Evolutionary conservation across 2,329 filamentous ascomycete species (phyloP), one percentile per base, ranked within the genome.

Genomic region (Periconia sp.): DNA sequence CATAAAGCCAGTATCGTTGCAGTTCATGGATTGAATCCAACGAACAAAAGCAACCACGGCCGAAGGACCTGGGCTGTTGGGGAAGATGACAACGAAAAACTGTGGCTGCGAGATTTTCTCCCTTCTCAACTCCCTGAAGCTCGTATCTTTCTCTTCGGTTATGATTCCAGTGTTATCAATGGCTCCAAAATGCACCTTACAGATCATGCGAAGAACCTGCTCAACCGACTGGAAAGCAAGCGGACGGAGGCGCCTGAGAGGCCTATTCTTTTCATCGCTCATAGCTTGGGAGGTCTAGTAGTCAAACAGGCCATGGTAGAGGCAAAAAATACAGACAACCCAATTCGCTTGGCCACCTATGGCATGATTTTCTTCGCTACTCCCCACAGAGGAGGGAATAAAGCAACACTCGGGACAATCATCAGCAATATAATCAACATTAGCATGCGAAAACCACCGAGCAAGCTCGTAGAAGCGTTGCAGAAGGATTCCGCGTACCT

Each of bases 361-460:
- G 53, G 49, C 17, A 50, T 56, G 17, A 37, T 42, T 44, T 56
- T 56, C 19, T 56, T 56, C 31, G 49, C 45, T 15, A 56, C 53
- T 1, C 53, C 53, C 30, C 53, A 56, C 19, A 18, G 23, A 3
- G 49, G 53, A 15, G 53, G 53, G 1, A 56, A 56, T 40, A 33
- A 44, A 18, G 53, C 46, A 35, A 27, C 45, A 19, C 18, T 56
- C 2, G 47, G 45, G 23, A 49, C 47, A 41, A 42, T 52, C 20
- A 2, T 49, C 13, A 45, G 20, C 19, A 27, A 50, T 5, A 51
- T 56, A 13, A 41, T 42, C 18, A 50, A 50, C 17, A 14, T 18
- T 17, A 48, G 37, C 15, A n/a, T 27, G 15, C 41, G 10, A 19
- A 52, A 53, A 14, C 46, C 49, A 15, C 27, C 18, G 2, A 56